Evolutionary conservation across 306 rosid species (phyloP), one percentile per base, ranked within the genome.

Genomic region (Ormosia emarginata): DNA sequence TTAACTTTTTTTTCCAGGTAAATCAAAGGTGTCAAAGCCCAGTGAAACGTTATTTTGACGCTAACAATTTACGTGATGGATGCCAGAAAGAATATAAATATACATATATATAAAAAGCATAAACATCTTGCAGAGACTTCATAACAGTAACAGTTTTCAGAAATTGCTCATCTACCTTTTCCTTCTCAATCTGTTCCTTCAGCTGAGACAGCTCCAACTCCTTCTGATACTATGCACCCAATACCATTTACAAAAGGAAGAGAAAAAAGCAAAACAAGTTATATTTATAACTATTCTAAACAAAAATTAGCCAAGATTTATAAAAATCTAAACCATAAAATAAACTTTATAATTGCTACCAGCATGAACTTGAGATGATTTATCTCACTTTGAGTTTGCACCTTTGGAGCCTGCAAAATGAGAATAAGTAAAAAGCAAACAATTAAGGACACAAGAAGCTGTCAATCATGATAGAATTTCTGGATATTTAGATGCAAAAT

Each of bases 131-230:
- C 37, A 68, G 39, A 65, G 50, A 52, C 47, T 57, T 83, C 40
- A 43, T 57, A 41, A 55, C 67, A 29, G 58, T 37, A 61, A 32
- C 34, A 83, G 66, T 74, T 71, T 37, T 66, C 63, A 41, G 58
- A 62, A 78, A 77, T 78, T 76, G 78, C 63, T 56, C 82, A 65
- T 62, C 55, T 90, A 95, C 99, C 98, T 92, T 88, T 80, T 93
- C 96, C 86, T 82, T 95, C 88, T 90, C 91, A 67, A 93, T 87
- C 77, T 90, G 94, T 75, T 92, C 96, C 83, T 88, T 95, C 86
- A 95, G 79, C 78, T 57, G 87, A 79, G 90, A 90, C 65, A 95
- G 67, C 80, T 95, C 99, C 82, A 88, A 83, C 88, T 92, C 99
- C 87, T 93, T 93, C 90, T 86, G 96, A 83, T 90, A 88, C 99